These are phyloP conservation scores for Dichomitus squalens DNA, from an alignment of 1,284 basidiomycete genomes.

Conservation along the genomic window DNA sequence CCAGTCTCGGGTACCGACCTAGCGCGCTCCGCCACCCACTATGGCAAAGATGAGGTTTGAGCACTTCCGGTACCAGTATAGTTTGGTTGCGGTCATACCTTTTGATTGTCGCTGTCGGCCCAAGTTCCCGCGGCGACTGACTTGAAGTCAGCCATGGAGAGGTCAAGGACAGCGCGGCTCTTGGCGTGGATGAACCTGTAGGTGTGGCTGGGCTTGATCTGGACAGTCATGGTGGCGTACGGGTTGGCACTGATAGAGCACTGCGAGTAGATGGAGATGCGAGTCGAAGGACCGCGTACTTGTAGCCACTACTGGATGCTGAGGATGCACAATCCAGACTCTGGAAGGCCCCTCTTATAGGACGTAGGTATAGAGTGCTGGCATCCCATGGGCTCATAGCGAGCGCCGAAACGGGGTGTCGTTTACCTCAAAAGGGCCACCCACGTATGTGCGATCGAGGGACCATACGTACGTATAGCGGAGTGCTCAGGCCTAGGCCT, in stretches of 20 bases:
- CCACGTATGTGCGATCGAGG: conserved; percentile 11
- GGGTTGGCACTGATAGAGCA: not conserved
- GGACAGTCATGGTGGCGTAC: conserved; percentile 5
- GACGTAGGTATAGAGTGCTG: conserved; percentile 1
- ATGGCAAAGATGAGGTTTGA: conserved; percentile 1
- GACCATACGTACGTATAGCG: conserved; percentile 11
- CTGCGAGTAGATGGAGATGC: not conserved
- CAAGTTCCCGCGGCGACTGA: conserved; percentile 48
- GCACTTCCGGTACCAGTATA: not conserved
- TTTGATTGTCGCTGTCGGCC: conserved; percentile 49
- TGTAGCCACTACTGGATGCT: not conserved
- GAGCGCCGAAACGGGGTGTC: conserved; percentile 1
- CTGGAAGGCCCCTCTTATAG: conserved; percentile 4
- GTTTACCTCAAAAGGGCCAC: conserved; percentile 10
- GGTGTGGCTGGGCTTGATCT: conserved; percentile 20
- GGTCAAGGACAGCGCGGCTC: conserved; percentile 50
- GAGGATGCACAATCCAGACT: conserved; percentile 1
- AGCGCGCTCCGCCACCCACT: conserved; percentile 49
- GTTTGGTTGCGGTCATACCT: conserved; percentile 32
- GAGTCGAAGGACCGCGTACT: not conserved
- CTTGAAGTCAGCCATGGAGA: conserved; percentile 49
- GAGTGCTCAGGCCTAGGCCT: conserved; percentile 1
- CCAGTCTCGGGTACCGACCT: conserved; percentile 15
- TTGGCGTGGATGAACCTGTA: conserved; percentile 51
- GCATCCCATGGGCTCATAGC: conserved; percentile 3